phyloP scores from a whole-genome alignment of 2,329 filamentous ascomycete genomes.

The Fusarium tricinctum region DNA sequence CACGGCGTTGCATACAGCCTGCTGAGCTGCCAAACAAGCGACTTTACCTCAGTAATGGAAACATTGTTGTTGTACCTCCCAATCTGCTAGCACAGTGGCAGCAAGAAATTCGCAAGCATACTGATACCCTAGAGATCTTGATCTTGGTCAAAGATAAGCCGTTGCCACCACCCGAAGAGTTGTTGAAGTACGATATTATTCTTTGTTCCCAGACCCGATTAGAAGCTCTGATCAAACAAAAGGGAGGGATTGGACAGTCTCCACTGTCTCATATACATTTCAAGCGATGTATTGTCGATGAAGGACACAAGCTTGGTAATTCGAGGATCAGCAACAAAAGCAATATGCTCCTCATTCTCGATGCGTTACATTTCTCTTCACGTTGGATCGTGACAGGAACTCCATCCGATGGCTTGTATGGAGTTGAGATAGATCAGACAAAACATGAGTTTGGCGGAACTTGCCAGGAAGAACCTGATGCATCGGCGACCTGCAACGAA shows the following conservation, averaged over 20 bases:
- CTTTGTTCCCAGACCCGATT: slow-evolving; percentile 82
- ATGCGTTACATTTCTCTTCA: slow-evolving; percentile 73
- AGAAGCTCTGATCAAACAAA: slow-evolving; percentile 67
- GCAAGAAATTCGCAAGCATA: slow-evolving; percentile 84
- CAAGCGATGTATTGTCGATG: slow-evolving; percentile 90
- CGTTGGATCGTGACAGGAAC: slow-evolving; percentile 94
- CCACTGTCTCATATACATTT: slow-evolving; percentile 81
- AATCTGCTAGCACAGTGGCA: slow-evolving; percentile 90
- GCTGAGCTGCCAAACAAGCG: slow-evolving; percentile 57
- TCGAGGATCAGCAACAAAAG: slow-evolving; percentile 69
- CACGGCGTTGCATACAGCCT: slow-evolving; percentile 31
- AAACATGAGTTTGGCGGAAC: not conserved
- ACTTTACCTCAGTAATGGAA: slow-evolving; percentile 76
- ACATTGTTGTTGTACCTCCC: slow-evolving; percentile 83
- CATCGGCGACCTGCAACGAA: not conserved
- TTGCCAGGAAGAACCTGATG: not conserved
- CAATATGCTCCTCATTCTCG: slow-evolving; percentile 65
- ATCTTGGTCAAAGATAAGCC: slow-evolving; percentile 68
- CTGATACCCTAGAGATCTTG: slow-evolving; percentile 74
- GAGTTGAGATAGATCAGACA: slow-evolving; percentile 61
- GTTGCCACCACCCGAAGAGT: slow-evolving; percentile 69
- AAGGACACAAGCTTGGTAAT: slow-evolving; percentile 88
- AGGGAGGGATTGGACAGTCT: slow-evolving; percentile 59
- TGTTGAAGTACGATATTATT: slow-evolving; percentile 80
- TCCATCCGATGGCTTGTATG: slow-evolving; percentile 85